Conservation (phyloP, 345 rosid species). For the Gossypium mustelinum region DNA sequence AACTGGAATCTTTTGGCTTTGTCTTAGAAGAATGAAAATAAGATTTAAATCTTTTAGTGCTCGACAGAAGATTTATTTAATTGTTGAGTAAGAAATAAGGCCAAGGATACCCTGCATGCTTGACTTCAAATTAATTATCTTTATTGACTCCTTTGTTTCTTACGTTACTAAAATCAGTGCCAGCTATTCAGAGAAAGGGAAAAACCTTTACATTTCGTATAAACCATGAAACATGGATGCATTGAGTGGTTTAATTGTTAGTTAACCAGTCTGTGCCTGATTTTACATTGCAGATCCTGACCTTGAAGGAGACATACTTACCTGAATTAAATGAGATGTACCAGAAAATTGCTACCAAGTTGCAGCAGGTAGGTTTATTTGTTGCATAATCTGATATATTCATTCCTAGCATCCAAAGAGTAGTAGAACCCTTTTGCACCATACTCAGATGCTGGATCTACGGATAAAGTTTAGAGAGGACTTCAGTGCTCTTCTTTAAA, state of each 20-base stretch:
- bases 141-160: not conserved
- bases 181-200: not conserved
- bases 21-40: not conserved
- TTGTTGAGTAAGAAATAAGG: conserved; percentile 8
- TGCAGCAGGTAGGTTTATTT: conserved; percentile 33
- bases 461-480: not conserved
- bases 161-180: not conserved
- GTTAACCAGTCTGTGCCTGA: not conserved
- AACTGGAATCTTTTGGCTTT: not conserved
- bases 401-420: not conserved
- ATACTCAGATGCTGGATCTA: not conserved
- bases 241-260: conserved; percentile 3
- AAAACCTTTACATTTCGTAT: not conserved
- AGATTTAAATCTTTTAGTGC: not conserved
- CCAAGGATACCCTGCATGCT: conserved; percentile 17
- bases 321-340: conserved; percentile 30
- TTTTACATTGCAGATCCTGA: conserved; percentile 28
- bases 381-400: not conserved
- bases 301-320: conserved; percentile 26
- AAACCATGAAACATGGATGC: not conserved
- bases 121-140: not conserved
- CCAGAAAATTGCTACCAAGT: conserved; percentile 26
- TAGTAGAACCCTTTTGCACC: not conserved
- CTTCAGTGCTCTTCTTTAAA: not conserved
- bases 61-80: not conserved